A percentile compares a stretch with the other conserved stretches of the same genome.
Evolutionary conservation across 345 rosid genomes (phyloP).

Genomic region (Corchorus capsularis): DNA sequence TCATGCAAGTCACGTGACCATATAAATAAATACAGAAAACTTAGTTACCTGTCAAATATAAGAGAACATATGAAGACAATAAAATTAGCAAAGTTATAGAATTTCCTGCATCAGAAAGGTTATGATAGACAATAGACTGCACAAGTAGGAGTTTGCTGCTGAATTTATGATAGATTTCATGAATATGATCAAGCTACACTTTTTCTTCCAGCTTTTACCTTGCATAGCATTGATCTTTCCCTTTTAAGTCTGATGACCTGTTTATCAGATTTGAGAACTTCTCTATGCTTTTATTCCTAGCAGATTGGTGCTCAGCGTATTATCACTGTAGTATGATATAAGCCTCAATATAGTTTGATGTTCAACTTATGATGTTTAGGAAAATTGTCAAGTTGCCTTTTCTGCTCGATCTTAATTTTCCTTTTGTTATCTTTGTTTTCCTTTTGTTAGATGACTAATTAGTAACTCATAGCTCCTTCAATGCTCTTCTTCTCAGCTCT

Average conservation of each 20-base stretch:
- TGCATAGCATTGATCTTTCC: background rate
- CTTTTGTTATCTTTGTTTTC: background rate
- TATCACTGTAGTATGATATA: background rate
- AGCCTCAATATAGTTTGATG: background rate
- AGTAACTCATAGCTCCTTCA: background rate
- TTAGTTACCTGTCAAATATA: background rate
- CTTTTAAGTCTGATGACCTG: background rate
- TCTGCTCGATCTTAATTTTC: background rate
- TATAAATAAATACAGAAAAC: too few relatives aligned
- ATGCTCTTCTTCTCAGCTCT: background rate
- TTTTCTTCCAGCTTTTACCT: background rate
- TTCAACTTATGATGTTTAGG: background rate
- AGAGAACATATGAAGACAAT: background rate
- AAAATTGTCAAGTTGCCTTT: background rate
- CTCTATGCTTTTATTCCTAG: background rate
- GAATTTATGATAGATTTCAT: background rate
- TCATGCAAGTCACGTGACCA: too few relatives aligned
- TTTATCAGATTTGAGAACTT: conserved; percentile 2
- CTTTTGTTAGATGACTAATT: background rate
- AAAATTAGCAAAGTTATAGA: conserved; percentile 3
- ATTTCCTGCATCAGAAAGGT: background rate
- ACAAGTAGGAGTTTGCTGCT: background rate
- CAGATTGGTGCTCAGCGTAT: conserved; percentile 1
- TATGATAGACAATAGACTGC: too few relatives aligned
- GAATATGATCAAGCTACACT: conserved; percentile 4